Evolutionary conservation across 2,329 filamentous ascomycete genomes (phyloP).

Genomic region (Aspergillus clavatus): DNA sequence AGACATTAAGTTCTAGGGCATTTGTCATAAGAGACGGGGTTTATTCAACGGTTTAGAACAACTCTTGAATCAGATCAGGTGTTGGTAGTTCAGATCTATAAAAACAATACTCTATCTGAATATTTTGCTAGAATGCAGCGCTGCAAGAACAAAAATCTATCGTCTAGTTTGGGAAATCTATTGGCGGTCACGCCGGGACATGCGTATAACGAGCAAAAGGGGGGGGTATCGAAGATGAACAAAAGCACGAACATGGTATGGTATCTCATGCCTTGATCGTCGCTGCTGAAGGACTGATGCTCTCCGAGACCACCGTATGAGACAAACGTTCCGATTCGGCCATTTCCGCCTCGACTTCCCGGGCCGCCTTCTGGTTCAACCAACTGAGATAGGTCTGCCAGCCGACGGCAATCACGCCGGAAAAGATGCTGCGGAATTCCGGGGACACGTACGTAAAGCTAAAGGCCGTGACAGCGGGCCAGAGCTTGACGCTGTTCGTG

Average conservation of each 20-base stretch:
- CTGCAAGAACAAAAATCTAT: not conserved
- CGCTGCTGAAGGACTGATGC: constrained; percentile 5
- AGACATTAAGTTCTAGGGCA: too few species aligned
- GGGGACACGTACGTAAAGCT: constrained; percentile 78
- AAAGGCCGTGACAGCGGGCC: constrained; percentile 82
- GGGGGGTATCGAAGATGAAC: not conserved
- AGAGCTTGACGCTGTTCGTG: constrained; percentile 76
- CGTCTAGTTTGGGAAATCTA: not conserved
- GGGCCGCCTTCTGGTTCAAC: constrained; percentile 69
- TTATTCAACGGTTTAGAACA: too few species aligned
- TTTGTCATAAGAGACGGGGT: too few species aligned
- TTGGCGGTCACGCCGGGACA: too few species aligned
- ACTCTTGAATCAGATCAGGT: too few species aligned
- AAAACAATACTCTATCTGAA: not conserved
- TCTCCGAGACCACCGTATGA: constrained; percentile 7
- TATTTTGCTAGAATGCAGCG: not conserved
- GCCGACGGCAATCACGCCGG: constrained; percentile 72
- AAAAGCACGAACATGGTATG: not conserved
- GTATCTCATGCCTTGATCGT: constrained; percentile 12
- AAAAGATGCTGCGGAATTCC: constrained; percentile 75
- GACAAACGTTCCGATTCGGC: constrained; percentile 11
- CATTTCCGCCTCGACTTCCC: constrained; percentile 43
- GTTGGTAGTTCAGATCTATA: too few species aligned
- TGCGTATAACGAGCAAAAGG: not conserved
- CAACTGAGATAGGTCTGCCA: constrained; percentile 91